Conservation (phyloP, 2,329 filamentous ascomycete genomes). For the Nigrograna mackinnonii region DNA sequence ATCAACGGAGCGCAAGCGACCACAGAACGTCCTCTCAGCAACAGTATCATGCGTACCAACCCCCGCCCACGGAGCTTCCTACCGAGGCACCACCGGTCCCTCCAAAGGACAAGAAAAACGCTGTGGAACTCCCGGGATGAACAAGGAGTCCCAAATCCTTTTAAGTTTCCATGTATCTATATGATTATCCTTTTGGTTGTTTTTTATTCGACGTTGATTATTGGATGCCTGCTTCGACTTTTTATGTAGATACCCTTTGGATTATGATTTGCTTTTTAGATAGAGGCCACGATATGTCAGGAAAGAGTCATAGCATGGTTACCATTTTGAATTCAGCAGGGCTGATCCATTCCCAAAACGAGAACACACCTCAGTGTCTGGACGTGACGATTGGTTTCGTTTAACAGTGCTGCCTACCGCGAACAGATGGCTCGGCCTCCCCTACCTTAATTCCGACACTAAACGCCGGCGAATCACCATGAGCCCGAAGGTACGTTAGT, state of each 20-base stretch:
- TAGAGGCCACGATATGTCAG: background rate
- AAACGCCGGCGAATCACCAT: too few species aligned
- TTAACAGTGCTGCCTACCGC: too few species aligned
- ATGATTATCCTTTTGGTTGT: background rate
- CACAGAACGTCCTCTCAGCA: background rate
- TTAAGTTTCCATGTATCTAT: background rate
- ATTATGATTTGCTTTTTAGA: background rate
- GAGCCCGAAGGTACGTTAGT: too few species aligned
- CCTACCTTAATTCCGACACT: too few species aligned
- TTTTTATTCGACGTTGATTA: background rate
- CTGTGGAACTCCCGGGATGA: constrained; percentile 18
- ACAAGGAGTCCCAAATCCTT: too few species aligned
- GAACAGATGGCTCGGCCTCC: too few species aligned
- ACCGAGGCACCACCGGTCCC: constrained; percentile 13
- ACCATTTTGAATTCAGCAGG: background rate
- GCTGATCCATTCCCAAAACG: background rate
- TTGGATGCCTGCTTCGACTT: too few species aligned
- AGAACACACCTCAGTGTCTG: background rate
- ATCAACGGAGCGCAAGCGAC: too few species aligned
- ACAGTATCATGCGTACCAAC: constrained; percentile 5
- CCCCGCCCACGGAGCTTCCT: constrained; percentile 10
- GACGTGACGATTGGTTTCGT: too few species aligned
- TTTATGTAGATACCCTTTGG: background rate
- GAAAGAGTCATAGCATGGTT: background rate
- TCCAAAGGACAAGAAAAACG: constrained; percentile 8